A percentile compares a stretch with the other conserved stretches of the same genome.
Evolutionary conservation across 495 filamentous ascomycete species (phyloP).

Genomic region (Talaromyces adpressus): DNA sequence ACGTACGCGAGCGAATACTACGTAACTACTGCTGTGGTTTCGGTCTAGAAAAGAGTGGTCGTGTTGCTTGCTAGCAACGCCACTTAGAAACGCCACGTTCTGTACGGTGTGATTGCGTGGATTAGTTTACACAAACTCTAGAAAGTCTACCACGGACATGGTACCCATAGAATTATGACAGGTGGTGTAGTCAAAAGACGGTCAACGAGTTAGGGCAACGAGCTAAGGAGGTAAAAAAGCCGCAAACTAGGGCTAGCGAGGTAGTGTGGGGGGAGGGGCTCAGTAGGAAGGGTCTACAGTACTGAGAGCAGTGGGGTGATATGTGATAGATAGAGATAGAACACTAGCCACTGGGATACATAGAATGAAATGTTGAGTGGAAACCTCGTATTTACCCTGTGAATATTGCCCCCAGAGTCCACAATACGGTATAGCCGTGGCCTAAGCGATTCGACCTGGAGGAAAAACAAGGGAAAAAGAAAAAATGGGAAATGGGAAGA

Average conservation of each 20-base stretch:
- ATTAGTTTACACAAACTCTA: background rate
- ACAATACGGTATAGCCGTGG: background rate
- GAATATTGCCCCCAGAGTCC: background rate
- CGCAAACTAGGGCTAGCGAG: background rate
- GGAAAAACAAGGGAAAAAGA: background rate
- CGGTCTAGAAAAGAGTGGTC: background rate
- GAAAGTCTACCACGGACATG: background rate
- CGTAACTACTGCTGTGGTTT: background rate
- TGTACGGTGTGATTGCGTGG: background rate
- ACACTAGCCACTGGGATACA: background rate
- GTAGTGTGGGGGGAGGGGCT: background rate
- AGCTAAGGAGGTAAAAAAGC: background rate
- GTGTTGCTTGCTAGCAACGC: constrained; percentile 1
- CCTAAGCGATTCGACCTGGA: background rate
- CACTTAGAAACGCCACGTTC: constrained; percentile 1
- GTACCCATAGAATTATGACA: background rate
- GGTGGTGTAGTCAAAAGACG: background rate
- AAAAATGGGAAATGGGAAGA: constrained; percentile 11
- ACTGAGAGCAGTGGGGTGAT: background rate
- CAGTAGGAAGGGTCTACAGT: background rate
- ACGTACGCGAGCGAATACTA: background rate
- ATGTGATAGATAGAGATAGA: background rate
- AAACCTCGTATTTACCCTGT: background rate
- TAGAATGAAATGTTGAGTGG: constrained; percentile 1
- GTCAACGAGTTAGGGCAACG: background rate